Conservation (phyloP, 1,284 basidiomycete genomes). For the Pisolithus thermaeus region DNA sequence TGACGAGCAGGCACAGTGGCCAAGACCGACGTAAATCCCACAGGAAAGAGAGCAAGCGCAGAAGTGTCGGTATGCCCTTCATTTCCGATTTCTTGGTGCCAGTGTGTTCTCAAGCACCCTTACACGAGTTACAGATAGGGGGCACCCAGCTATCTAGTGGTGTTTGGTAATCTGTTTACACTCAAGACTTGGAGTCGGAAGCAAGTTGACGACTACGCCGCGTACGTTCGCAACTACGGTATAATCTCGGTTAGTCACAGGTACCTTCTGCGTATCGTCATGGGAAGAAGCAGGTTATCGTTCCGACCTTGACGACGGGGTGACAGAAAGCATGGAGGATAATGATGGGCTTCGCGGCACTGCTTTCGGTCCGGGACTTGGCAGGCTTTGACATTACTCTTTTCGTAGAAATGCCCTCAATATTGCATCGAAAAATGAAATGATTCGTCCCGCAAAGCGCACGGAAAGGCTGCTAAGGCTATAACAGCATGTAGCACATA, state of each 20-base stretch:
- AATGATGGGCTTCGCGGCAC: constrained; percentile 1
- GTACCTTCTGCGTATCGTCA: background rate
- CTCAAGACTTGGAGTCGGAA: no score
- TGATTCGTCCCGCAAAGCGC: background rate
- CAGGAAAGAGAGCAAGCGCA: no score
- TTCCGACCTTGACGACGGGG: constrained; percentile 13
- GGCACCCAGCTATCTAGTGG: no score
- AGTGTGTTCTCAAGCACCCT: no score
- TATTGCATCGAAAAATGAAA: background rate
- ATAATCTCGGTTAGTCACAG: no score
- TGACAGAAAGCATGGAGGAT: constrained; percentile 7
- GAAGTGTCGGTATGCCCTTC: no score
- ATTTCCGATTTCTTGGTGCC: no score
- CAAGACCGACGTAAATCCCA: constrained; percentile 42
- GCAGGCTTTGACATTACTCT: constrained; percentile 7
- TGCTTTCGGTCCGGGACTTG: constrained; percentile 9
- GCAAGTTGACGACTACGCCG: no score
- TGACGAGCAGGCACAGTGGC: constrained; percentile 58
- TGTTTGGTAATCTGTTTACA: no score
- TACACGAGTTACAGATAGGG: no score
- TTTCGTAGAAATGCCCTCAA: constrained; percentile 3
- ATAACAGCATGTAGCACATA: background rate
- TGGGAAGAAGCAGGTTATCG: constrained; percentile 9
- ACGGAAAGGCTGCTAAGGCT: background rate
- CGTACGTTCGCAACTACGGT: no score